A percentile compares a stretch with the other conserved stretches of the same genome.
Evolutionary conservation across 768 basidiomycete species (phyloP).

Genomic region (Suillus fuscotomentosus): DNA sequence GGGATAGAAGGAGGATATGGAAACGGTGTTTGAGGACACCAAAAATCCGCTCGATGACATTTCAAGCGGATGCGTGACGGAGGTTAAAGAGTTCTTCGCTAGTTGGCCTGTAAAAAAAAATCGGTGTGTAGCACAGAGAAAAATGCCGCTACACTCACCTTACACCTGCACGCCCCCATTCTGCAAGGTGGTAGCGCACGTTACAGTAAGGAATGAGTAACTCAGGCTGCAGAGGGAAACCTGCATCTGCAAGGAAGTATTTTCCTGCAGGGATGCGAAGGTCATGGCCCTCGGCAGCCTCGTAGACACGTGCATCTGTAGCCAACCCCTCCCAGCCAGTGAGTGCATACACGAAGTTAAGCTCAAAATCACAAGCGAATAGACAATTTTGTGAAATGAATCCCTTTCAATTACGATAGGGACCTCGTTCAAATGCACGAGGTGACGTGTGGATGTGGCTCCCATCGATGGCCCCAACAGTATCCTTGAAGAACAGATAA

Average conservation of each 20-base stretch:
- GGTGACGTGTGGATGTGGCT: background rate
- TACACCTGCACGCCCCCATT: no score
- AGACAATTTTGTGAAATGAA: background rate
- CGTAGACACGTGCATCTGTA: background rate
- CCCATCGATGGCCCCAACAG: background rate
- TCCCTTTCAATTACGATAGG: background rate
- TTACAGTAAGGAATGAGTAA: no score
- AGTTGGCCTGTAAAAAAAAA: no score
- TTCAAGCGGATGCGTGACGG: no score
- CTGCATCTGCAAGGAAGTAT: background rate
- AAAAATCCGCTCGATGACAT: no score
- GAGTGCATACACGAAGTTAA: background rate
- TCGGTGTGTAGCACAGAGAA: no score
- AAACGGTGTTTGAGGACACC: no score
- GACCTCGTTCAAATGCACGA: background rate
- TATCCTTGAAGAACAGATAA: conserved; percentile 31
- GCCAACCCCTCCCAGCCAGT: background rate
- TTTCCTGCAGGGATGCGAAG: background rate
- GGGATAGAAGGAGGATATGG: no score
- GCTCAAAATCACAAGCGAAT: background rate
- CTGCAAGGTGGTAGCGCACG: no score
- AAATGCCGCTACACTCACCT: no score
- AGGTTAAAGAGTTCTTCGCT: no score
- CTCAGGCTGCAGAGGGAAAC: background rate
- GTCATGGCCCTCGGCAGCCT: background rate